These are phyloP conservation scores for Thraustotheca clavata DNA, from an alignment of 352 stramenopile genomes.

Conservation along the genomic window DNA sequence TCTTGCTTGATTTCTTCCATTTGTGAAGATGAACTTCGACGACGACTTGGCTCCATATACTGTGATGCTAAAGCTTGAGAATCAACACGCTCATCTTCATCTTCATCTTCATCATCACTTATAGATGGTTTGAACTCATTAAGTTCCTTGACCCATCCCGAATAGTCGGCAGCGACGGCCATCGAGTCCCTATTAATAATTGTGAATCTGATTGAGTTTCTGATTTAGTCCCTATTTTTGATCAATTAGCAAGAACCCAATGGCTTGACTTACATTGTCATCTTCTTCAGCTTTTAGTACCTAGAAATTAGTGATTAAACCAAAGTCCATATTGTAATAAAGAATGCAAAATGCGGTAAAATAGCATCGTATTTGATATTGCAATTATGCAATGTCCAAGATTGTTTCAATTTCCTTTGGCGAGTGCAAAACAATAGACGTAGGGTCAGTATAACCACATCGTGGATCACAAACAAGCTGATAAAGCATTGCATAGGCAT, in stretches of 20 bases:
- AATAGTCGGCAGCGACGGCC: conserved; percentile 31
- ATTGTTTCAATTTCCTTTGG: conserved; percentile 51
- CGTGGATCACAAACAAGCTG: conserved; percentile 45
- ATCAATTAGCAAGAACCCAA: no score
- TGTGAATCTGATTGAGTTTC: conserved; percentile 3
- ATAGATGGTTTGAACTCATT: conserved; percentile 36
- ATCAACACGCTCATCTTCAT: conserved; percentile 31
- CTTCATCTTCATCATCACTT: conserved; percentile 12
- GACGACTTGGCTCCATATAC: not conserved
- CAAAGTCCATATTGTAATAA: no score
- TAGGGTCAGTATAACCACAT: conserved; percentile 30
- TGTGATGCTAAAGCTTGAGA: conserved; percentile 24
- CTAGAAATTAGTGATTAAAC: no score
- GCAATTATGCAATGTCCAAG: conserved; percentile 49
- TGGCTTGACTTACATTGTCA: no score
- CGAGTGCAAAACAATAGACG: conserved; percentile 42
- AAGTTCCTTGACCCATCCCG: conserved; percentile 47
- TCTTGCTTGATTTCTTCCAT: conserved; percentile 84
- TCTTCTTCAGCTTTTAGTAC: no score
- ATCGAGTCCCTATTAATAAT: not conserved
- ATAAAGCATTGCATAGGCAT: conserved; percentile 43
- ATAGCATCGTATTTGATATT: no score
- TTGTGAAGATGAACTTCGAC: conserved; percentile 24
- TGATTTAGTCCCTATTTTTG: no score
- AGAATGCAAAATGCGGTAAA: no score